A percentile compares a stretch with the other conserved stretches of the same genome.
phyloP scores from a whole-genome alignment of 768 basidiomycete species.

The Tricholoma terreum region DNA sequence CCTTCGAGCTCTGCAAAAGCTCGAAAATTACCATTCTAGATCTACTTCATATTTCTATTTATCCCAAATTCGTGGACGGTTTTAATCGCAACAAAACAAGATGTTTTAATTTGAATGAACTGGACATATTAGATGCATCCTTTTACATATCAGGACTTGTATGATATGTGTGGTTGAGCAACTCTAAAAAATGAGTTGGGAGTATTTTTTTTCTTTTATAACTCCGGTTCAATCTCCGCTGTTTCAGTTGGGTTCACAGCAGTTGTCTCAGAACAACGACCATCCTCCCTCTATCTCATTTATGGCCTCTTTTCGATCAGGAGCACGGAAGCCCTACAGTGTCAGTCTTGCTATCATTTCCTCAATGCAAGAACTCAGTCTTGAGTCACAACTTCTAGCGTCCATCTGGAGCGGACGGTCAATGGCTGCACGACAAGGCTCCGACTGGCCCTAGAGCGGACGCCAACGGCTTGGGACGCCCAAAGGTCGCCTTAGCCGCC shows the following conservation, averaged over 20 bases:
- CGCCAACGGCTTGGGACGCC: slow-evolving; percentile 21
- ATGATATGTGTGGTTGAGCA: no score
- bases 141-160: no score
- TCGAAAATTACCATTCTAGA: slow-evolving; percentile 61
- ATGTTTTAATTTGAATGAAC: no score
- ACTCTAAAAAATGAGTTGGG: no score
- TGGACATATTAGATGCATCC: no score
- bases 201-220: no score
- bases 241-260: slow-evolving; percentile 8
- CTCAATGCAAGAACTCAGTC: neutral
- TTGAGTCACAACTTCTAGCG: slow-evolving; percentile 38
- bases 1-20: slow-evolving; percentile 44
- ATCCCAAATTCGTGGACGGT: no score
- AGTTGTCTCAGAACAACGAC: slow-evolving; percentile 10
- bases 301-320: slow-evolving; percentile 22
- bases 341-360: slow-evolving; percentile 24
- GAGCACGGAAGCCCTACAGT: slow-evolving; percentile 40
- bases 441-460: slow-evolving; percentile 39
- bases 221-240: slow-evolving; percentile 20
- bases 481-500: slow-evolving; percentile 21
- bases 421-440: slow-evolving; percentile 78
- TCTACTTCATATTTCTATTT: neutral
- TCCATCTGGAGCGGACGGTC: slow-evolving; percentile 54
- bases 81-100: no score
- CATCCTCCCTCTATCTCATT: slow-evolving; percentile 1